Base-by-base conservation (phyloP, 495 filamentous ascomycete genomes). In the Xylona heveae region DNA sequence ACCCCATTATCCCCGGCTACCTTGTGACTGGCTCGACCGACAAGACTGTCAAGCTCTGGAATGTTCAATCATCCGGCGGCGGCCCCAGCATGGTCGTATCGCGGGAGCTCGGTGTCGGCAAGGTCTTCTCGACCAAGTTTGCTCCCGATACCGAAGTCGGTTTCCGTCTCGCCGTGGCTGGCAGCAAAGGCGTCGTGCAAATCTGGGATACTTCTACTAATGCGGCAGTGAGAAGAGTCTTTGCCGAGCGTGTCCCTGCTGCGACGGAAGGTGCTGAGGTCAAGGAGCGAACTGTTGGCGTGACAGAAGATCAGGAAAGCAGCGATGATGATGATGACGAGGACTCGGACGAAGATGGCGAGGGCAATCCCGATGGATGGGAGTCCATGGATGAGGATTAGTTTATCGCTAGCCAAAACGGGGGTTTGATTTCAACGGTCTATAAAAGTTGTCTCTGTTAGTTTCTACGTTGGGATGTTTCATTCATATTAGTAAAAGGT, bases 131-230 rank as follows among this genome's bases (percentile, higher is more conserved):
- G 14, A 76, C 82, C 1, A 58, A 57, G 22, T 99, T 94, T 44
- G 90, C 75, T 6, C 83, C 88, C 0, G 90, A 99, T 47, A 40
- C 66, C 20, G 80, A 81, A 52, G 81, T 94, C 6, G 76, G 77
- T 21, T 95, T 94, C 55, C 64, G 88, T 28, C 58, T 99, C 20
- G 78, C 83, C 3, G 81, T 99, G 20, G 84, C 83, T 6, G 88
- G 88, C 24, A 93, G 82, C 62, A 92, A 93, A 58, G 88, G 90
- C 2, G 59, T 61, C n/a, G 68, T 93, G 38, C 78, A 85, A 42
- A 64, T 99, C 19, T 99, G 88, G 88, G 88, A 99, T 51, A 92
- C 88, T 3, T 83, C 76, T 40, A 95, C 90, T 6, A 95, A 95
- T 53, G 66, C 60, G 2, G 78, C 79, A 10, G 83, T 99, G n/a